Conservation (phyloP, 768 basidiomycete genomes). For the Boletus sp. region DNA sequence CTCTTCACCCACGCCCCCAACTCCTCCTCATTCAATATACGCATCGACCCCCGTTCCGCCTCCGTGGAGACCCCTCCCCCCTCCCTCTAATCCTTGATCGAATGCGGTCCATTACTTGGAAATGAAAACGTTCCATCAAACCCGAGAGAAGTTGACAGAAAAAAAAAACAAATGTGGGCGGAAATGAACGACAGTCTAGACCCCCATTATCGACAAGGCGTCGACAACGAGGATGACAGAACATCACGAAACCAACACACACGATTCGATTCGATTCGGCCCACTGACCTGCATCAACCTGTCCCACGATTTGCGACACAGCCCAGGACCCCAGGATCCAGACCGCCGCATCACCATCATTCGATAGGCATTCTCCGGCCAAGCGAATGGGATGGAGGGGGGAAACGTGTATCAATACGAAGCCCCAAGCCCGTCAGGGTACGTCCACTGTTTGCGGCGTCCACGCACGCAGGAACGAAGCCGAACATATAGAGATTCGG, state of each 20-base stretch:
- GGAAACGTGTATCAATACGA: constrained; percentile 17
- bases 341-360: background rate
- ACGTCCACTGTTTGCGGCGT: background rate
- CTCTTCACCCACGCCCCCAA: constrained; percentile 47
- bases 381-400: background rate
- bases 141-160: background rate
- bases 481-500: too few species aligned
- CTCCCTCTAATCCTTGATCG: constrained; percentile 39
- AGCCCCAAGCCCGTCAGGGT: background rate
- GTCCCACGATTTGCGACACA: background rate
- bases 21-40: constrained; percentile 46
- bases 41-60: constrained; percentile 33
- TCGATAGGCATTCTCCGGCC: background rate
- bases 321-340: background rate
- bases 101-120: constrained; percentile 42
- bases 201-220: background rate
- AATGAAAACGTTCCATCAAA: background rate
- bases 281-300: constrained; percentile 52
- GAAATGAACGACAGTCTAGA: constrained; percentile 11
- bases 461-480: background rate
- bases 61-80: constrained; percentile 36
- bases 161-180: constrained; percentile 1
- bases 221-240: background rate
- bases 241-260: background rate
- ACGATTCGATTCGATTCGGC: background rate